Evolutionary conservation across 2,329 filamentous ascomycete species (phyloP).

Genomic region (Akanthomyces dipterigenus): DNA sequence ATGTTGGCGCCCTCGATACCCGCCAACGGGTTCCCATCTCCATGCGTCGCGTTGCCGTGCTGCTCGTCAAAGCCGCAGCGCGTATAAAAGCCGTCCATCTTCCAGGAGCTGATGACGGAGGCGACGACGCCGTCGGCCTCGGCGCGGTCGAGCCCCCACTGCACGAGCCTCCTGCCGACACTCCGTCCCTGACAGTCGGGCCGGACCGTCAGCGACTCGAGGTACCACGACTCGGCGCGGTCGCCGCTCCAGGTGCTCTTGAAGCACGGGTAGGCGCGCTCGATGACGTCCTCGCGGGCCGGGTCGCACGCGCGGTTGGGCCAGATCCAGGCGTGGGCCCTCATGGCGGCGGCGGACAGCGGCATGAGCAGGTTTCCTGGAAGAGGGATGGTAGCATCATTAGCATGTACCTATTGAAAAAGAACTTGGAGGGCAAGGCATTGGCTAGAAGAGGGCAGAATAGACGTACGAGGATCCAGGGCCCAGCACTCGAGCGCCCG

Average conservation of each 20-base stretch:
- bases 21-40: conserved; percentile 2
- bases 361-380: conserved; percentile 17
- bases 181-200: conserved; percentile 32
- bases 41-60: conserved; percentile 3
- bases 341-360: conserved; percentile 12
- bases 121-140: conserved; percentile 30
- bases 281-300: conserved; percentile 15
- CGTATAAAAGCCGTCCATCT: conserved; percentile 33
- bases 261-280: conserved; percentile 17
- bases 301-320: conserved; percentile 20
- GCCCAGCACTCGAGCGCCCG: conserved; percentile 14
- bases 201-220: conserved; percentile 30
- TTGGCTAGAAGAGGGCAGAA: too few species aligned
- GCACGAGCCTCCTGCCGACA: conserved; percentile 30
- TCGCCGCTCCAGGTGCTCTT: conserved; percentile 22
- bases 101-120: conserved; percentile 31
- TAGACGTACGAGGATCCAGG: conserved; percentile 17
- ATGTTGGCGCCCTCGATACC: conserved; percentile 9
- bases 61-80: conserved; percentile 9
- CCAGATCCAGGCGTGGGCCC: conserved; percentile 13
- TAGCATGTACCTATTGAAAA: too few species aligned
- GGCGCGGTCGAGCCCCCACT: conserved; percentile 34
- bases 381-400: too few species aligned
- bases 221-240: conserved; percentile 30
- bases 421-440: too few species aligned